phyloP scores from a whole-genome alignment of 2,329 filamentous ascomycete species.

The Sporothrix globosa region DNA sequence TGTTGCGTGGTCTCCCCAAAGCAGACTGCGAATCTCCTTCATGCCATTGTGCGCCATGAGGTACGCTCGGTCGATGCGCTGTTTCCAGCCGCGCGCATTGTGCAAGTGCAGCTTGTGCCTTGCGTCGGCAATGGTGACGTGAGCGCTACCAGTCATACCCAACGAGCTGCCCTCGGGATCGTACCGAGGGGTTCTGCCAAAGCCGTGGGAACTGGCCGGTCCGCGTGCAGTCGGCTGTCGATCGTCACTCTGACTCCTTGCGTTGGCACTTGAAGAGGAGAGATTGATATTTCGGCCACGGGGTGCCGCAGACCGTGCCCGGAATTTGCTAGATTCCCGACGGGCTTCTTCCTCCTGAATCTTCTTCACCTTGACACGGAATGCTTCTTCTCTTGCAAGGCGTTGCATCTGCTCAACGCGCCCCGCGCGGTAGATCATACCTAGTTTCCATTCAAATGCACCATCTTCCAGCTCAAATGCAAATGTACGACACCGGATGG shows the following conservation, averaged over 20 bases:
- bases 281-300: constrained; percentile 39
- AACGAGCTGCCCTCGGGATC: constrained; percentile 74
- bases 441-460: constrained; percentile 95
- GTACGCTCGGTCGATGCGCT: constrained; percentile 79
- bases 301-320: constrained; percentile 58
- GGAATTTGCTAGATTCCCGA: constrained; percentile 56
- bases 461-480: constrained; percentile 95
- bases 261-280: not conserved
- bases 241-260: constrained; percentile 56
- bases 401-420: constrained; percentile 88
- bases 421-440: constrained; percentile 89
- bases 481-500: constrained; percentile 77
- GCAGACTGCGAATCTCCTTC: constrained; percentile 74
- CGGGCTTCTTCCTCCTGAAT: constrained; percentile 71
- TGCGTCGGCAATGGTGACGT: constrained; percentile 76
- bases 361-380: constrained; percentile 82
- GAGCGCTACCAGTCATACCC: constrained; percentile 71
- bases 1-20: constrained; percentile 80
- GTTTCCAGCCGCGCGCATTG: constrained; percentile 90
- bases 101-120: constrained; percentile 73
- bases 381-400: constrained; percentile 86
- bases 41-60: constrained; percentile 71
- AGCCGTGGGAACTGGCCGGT: constrained; percentile 33
- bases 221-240: constrained; percentile 44
- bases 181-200: constrained; percentile 64